Base-by-base conservation (phyloP, 2,329 filamentous ascomycete genomes). In the Dactylonectria macrodidyma region DNA sequence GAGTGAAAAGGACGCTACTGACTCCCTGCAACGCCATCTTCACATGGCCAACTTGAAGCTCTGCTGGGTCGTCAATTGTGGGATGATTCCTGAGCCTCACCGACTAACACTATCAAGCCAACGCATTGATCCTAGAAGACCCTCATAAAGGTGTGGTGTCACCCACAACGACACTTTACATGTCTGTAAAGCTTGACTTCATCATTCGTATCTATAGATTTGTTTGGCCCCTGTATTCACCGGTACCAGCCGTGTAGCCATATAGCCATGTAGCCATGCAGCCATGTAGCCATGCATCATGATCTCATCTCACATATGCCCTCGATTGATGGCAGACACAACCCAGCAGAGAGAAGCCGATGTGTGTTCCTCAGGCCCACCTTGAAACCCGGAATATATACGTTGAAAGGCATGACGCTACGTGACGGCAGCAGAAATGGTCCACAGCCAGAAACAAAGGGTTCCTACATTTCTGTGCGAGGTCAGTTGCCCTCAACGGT, bases 41-140 rank as follows among this genome's bases (percentile, higher is more conserved):
- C n/a, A 54, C 30, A 36, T 19, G n/a, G 51, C 6, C 12, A 14
- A 22, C 30, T 54, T 30, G 51, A 36, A 54, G 22, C 14, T 36
- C 33, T 54, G 30, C 33, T 33, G 36, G 51, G 36, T 54, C 36
- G n/a, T n/a, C 51, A 36, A 38, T 54, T 22, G 30, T 54, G n/a
- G 30, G n/a, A 19, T 36, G 33, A 22, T 54, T 14, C 22, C 51
- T 14, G 36, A 10, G 10, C 51, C n/a, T 54, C 33, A 36, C 51
- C 51, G 33, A 36, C 34, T 24, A 16, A 54, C 22, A 10, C 22
- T 22, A 14, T 36, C 34, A 36, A 54, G 51, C n/a, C 33, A 19
- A 7, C 51, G 30, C 5, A n/a, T 33, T 52, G 19, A 19, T 10
- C 6, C 10, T n/a, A 33, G 2, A 16, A 24, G 33, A 9, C 9